Base-by-base conservation (phyloP, 2,329 filamentous ascomycete species). In the Aureobasidium uvarum region DNA sequence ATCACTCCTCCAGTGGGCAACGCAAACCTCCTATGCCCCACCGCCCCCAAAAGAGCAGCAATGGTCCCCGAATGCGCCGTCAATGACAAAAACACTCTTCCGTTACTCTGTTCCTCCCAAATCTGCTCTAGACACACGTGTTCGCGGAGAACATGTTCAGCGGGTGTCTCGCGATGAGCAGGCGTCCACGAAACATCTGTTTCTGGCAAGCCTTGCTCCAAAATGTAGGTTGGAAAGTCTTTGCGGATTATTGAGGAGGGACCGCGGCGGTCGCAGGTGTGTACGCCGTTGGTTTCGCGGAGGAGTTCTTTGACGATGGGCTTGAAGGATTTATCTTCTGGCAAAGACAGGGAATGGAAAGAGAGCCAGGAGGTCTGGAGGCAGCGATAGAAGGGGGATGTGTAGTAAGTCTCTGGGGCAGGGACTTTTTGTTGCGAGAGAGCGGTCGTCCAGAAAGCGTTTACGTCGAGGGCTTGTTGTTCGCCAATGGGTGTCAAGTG, bases 211-310 rank as follows among this genome's bases (percentile, higher is more conserved):
- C 84, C 85, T 1, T 76, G 72, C 74, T 90, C 88, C 56, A 90
- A 84, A 5, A 69, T 70, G 71, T 82, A 87, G 1, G 69, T 72
- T 0, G 85, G 86, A 56, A 85, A 85, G 4, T 80, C 77, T 2
- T 75, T 67, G 18, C 77, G 75, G 67, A 90, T 86, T 66, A 81
- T 80, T 0, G 81, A 79, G 70, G 80, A 83, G 69, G 76, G 83
- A 25, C 82, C 83, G 11, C 88, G 81, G 36, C 84, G 81, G 74
- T 91, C 86, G 72, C 89, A 91, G 0, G 87, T 89, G 72, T 90
- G 88, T 48, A 86, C 84, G 63, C 83, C 86, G 64, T 90, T 84
- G 2, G 84, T 83, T 74, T 91, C 89, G 36, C 88, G 81, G 68
- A 90, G 78, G 41, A 83, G 23, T 77, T 79, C 88, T 74, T 89